A percentile compares a stretch with the other conserved stretches of the same genome.
These are phyloP conservation scores for Lodderomyces parapsilosis DNA, from an alignment of 1,139 yeast genomes.

Conservation along the genomic window DNA sequence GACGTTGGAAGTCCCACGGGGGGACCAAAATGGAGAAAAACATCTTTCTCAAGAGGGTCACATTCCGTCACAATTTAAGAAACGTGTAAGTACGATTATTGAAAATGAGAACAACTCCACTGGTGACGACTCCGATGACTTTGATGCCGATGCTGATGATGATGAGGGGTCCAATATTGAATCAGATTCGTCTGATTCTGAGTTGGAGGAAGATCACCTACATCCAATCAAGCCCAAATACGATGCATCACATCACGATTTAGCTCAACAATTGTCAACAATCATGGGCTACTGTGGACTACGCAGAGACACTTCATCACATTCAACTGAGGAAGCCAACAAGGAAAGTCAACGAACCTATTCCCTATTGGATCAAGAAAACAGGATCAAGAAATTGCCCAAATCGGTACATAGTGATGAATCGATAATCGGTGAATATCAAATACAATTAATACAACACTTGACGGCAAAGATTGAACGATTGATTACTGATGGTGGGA, in stretches of 20 bases:
- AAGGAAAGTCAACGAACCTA: conserved; percentile 30
- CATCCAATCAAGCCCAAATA: conserved; percentile 26
- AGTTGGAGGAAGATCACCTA: conserved; percentile 21
- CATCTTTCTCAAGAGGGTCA: not conserved
- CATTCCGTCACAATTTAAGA: conserved; percentile 6
- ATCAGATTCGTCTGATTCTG: conserved; percentile 23
- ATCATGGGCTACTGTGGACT: conserved; percentile 39
- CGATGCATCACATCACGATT: conserved; percentile 13
- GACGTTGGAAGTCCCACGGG: not conserved
- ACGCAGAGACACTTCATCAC: conserved; percentile 9
- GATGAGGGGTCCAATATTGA: too few relatives aligned
- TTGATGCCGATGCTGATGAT: conserved; percentile 22
- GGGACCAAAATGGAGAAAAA: not conserved
- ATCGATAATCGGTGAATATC: conserved; percentile 60
- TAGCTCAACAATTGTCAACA: conserved; percentile 24
- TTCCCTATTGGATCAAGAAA: conserved; percentile 25
- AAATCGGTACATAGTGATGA: conserved; percentile 19
- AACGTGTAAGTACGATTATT: conserved; percentile 24
- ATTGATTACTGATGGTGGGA: conserved; percentile 22
- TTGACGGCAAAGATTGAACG: conserved; percentile 43
- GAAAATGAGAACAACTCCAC: conserved; percentile 22
- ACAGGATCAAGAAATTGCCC: conserved; percentile 26
- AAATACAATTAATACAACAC: conserved; percentile 49
- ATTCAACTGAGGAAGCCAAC: conserved; percentile 26
- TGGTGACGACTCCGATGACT: conserved; percentile 23